A percentile compares a stretch with the other conserved stretches of the same genome.
Evolutionary conservation across 2,329 filamentous ascomycete genomes (phyloP).

Genomic region (Calonectria pseudoreteaudii): DNA sequence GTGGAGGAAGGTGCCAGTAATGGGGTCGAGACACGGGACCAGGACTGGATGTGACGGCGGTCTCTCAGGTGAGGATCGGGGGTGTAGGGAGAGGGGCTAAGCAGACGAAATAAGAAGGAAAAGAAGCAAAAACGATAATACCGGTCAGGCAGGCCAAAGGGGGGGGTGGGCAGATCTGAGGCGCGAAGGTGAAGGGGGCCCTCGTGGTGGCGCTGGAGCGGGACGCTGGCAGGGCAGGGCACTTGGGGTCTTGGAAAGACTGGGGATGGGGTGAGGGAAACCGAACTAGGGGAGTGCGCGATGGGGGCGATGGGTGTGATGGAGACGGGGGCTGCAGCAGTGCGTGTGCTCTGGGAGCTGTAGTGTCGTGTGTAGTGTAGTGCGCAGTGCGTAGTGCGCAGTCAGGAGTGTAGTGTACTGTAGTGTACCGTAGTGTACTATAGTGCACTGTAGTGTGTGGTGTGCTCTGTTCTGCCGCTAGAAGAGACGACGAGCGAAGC

Average conservation of each 20-base stretch:
- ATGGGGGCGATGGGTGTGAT: slow-evolving; percentile 18
- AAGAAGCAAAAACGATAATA: slow-evolving; percentile 41
- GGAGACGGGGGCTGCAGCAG: background rate
- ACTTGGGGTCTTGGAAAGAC: slow-evolving; percentile 30
- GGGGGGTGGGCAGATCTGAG: slow-evolving; percentile 49
- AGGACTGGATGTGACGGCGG: slow-evolving; percentile 43
- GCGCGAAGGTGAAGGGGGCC: slow-evolving; percentile 44
- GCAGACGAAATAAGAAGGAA: slow-evolving; percentile 41
- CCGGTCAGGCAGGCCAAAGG: slow-evolving; percentile 29
- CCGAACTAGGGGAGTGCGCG: slow-evolving; percentile 31
- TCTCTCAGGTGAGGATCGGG: slow-evolving; percentile 44
- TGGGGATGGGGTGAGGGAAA: slow-evolving; percentile 27
- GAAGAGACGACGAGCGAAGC: slow-evolving; percentile 29
- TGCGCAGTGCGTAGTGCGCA: background rate
- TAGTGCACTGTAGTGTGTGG: background rate
- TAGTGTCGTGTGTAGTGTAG: slow-evolving; percentile 1
- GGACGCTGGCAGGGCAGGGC: slow-evolving; percentile 43
- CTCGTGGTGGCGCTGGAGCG: slow-evolving; percentile 51
- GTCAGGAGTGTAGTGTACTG: background rate
- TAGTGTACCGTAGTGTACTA: background rate
- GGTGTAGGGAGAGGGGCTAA: slow-evolving; percentile 38
- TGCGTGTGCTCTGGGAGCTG: slow-evolving; percentile 2
- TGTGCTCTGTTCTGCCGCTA: slow-evolving; percentile 25
- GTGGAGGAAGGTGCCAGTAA: slow-evolving; percentile 41
- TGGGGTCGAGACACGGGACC: slow-evolving; percentile 44